These are phyloP conservation scores for Marchantia polymorpha DNA, from an alignment of 225 moss, liverwort and hornwort genomes.

Conservation along the genomic window DNA sequence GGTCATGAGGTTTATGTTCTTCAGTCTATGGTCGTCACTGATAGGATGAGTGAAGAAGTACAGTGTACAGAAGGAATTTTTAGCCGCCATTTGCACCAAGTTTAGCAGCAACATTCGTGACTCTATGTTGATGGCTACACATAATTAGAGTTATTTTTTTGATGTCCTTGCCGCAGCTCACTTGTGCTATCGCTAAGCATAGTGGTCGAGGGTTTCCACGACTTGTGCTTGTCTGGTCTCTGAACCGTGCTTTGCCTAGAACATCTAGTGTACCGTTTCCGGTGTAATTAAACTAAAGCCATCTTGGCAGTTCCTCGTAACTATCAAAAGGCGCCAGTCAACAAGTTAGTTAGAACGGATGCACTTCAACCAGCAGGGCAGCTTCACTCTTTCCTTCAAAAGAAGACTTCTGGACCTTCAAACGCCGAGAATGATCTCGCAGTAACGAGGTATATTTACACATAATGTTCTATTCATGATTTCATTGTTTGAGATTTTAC, in stretches of 20 bases:
- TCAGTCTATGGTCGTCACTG: too few species aligned
- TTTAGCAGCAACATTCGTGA: neutral
- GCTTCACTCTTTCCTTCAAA: conserved; percentile 81
- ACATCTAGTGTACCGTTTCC: neutral
- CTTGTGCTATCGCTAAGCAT: neutral
- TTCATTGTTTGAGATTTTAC: neutral
- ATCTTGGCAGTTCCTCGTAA: conserved; percentile 15
- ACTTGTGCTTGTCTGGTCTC: too few species aligned
- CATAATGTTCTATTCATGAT: neutral
- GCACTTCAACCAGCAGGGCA: conserved; percentile 79
- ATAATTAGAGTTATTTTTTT: neutral
- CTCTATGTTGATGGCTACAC: neutral
- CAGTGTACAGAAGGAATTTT: neutral
- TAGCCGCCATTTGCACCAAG: neutral
- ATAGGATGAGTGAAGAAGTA: too few species aligned
- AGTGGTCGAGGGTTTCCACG: neutral
- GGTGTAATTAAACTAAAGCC: neutral
- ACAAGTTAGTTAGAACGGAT: conserved; percentile 88
- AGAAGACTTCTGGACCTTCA: conserved; percentile 44
- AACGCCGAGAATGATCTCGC: conserved; percentile 69
- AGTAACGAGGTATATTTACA: conserved; percentile 56
- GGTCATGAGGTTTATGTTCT: too few species aligned
- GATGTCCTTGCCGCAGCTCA: neutral
- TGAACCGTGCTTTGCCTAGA: too few species aligned
- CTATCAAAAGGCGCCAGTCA: conserved; percentile 71